Evolutionary conservation across 202 grass and related monocot genomes (phyloP).

Genomic region (Saccharum hybrid): DNA sequence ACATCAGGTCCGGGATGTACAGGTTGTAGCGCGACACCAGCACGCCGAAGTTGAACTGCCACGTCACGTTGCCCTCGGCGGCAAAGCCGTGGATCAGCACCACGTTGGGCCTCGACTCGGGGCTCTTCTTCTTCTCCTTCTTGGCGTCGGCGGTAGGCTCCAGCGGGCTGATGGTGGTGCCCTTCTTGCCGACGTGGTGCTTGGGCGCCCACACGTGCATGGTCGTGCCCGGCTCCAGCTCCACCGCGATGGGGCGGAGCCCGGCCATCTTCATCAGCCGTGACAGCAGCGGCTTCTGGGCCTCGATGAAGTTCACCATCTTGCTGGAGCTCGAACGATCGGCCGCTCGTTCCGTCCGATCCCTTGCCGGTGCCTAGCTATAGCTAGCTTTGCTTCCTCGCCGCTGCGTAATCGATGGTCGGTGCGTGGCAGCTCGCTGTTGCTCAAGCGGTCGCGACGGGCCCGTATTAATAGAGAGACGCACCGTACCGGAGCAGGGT

Average conservation of each 20-base stretch:
- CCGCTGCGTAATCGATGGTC: neutral
- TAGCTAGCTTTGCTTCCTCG: neutral
- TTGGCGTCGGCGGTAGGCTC: neutral
- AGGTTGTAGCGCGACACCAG: conserved; percentile 74
- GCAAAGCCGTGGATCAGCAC: conserved; percentile 93
- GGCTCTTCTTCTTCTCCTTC: neutral
- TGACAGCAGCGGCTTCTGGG: conserved; percentile 75
- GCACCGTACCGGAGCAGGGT: neutral
- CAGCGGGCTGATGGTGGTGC: conserved; percentile 40
- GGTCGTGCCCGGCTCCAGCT: conserved; percentile 74
- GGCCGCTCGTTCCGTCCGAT: neutral
- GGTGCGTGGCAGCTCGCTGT: neutral
- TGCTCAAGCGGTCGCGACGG: neutral
- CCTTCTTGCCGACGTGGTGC: conserved; percentile 55
- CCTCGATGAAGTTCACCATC: conserved; percentile 92
- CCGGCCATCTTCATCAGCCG: conserved; percentile 74
- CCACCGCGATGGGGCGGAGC: conserved; percentile 64
- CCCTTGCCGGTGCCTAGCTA: neutral
- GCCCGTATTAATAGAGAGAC: conserved; percentile 35
- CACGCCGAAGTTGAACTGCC: conserved; percentile 96
- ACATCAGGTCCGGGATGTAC: conserved; percentile 93
- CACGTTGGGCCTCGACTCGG: conserved; percentile 60
- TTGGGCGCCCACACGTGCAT: conserved; percentile 94
- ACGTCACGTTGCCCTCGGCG: conserved; percentile 79
- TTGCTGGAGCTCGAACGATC: conserved; percentile 25